Conservation (phyloP, 2,329 filamentous ascomycete species). For the Stylonectria norvegica region DNA sequence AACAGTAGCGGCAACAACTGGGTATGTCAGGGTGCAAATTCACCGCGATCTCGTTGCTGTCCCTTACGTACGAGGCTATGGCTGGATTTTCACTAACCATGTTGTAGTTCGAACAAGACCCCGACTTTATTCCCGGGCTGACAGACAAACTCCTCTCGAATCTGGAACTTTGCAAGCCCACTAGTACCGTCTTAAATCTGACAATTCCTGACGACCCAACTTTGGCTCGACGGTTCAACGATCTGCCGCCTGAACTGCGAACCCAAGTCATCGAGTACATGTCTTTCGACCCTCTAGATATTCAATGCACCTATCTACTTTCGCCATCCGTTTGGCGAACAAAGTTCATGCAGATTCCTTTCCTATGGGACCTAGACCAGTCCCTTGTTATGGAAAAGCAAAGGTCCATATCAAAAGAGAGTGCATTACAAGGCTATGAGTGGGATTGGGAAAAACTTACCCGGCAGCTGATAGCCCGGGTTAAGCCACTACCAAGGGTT, state of each 20-base stretch:
- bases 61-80: not conserved
- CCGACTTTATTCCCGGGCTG: constrained; percentile 2
- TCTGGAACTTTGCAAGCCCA: not conserved
- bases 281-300: not conserved
- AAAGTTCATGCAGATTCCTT: constrained; percentile 5
- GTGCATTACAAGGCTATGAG: not conserved
- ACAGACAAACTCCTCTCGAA: constrained; percentile 2
- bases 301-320: constrained; percentile 7
- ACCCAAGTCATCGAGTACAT: constrained; percentile 5
- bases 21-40: no score
- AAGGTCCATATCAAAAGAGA: no score
- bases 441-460: constrained; percentile 12
- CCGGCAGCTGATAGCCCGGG: constrained; percentile 3
- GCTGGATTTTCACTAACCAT: not conserved
- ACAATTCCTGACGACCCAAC: no score
- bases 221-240: no score
- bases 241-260: not conserved
- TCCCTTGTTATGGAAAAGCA: not conserved
- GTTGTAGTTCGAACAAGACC: constrained; percentile 5
- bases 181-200: not conserved
- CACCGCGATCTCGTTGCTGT: no score
- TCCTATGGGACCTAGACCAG: constrained; percentile 8
- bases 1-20: no score
- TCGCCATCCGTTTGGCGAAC: constrained; percentile 1
- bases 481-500: not conserved